Conservation (phyloP, 352 stramenopile genomes). For the Phytophthora podocarpi region DNA sequence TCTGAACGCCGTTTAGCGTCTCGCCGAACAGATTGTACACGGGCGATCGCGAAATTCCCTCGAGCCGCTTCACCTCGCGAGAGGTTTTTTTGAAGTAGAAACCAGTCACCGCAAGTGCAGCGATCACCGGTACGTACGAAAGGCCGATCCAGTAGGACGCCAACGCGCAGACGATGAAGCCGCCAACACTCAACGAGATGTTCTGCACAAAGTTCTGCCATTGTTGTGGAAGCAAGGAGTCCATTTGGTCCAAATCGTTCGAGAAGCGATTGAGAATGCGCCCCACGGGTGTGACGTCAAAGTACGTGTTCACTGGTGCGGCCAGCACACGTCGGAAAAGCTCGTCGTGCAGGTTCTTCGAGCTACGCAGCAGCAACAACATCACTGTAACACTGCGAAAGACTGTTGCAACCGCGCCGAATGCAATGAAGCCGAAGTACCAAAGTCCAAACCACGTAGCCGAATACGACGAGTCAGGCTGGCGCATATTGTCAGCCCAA, state of each 20-base stretch:
- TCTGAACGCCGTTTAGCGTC: conserved; percentile 91
- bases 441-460: conserved; percentile 33
- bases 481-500: conserved; percentile 38
- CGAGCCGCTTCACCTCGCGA: conserved; percentile 93
- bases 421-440: conserved; percentile 43
- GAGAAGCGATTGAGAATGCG: too few relatives aligned
- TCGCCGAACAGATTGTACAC: conserved; percentile 95
- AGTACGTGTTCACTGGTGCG: conserved; percentile 53
- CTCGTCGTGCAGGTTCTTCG: conserved; percentile 37
- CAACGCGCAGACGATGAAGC: conserved; percentile 47
- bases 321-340: conserved; percentile 46
- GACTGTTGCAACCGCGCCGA: conserved; percentile 28
- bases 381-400: conserved; percentile 33
- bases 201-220: conserved; percentile 43
- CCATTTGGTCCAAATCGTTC: conserved; percentile 63
- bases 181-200: conserved; percentile 38
- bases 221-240: conserved; percentile 45
- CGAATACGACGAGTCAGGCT: conserved; percentile 1
- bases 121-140: conserved; percentile 63
- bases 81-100: conserved; percentile 76
- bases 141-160: conserved; percentile 45
- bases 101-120: conserved; percentile 61
- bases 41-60: conserved; percentile 87
- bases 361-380: conserved; percentile 31
- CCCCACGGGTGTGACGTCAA: conserved; percentile 63